These are phyloP conservation scores for Cenchrus fungigraminus DNA, from an alignment of 176 grass and related monocot genomes.

Conservation along the genomic window DNA sequence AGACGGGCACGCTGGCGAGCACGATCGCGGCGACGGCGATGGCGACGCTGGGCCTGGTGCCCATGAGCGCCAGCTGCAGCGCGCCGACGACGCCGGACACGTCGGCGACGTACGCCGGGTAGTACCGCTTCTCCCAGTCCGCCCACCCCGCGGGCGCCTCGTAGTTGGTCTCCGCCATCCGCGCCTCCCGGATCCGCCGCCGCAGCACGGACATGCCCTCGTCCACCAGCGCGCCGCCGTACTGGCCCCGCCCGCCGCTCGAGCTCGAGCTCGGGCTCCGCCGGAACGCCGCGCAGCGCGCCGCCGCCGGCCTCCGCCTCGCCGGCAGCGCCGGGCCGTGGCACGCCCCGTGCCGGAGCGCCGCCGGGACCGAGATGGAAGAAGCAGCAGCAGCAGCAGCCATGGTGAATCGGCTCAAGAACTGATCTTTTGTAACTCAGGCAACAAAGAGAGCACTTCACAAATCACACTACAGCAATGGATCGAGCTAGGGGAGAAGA, in stretches of 20 bases:
- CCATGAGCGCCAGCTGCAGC: slow-evolving; percentile 61
- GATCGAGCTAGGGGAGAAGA: not conserved
- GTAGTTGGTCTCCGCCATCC: slow-evolving; percentile 61
- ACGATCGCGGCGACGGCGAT: slow-evolving; percentile 36
- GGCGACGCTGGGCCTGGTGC: slow-evolving; percentile 57
- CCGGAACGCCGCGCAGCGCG: slow-evolving; percentile 19
- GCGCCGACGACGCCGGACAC: slow-evolving; percentile 51
- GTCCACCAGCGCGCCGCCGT: slow-evolving; percentile 58
- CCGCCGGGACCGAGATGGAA: not conserved
- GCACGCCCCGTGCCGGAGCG: not conserved
- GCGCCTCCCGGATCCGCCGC: slow-evolving; percentile 61
- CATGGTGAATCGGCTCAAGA: not conserved
- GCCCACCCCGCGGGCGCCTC: slow-evolving; percentile 62
- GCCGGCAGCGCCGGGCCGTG: not conserved
- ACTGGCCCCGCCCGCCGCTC: slow-evolving; percentile 37
- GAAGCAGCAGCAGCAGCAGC: not conserved
- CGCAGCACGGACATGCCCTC: slow-evolving; percentile 73
- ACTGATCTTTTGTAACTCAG: not conserved
- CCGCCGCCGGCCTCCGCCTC: not conserved
- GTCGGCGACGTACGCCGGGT: slow-evolving; percentile 61
- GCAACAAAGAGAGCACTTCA: not conserved
- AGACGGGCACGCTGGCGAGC: slow-evolving; percentile 56
- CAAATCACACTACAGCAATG: not conserved
- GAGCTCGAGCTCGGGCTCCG: slow-evolving; percentile 27
- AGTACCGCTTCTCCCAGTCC: slow-evolving; percentile 78